phyloP scores from a whole-genome alignment of 441 rosid genomes.

The Pelargonium citronellum region DNA sequence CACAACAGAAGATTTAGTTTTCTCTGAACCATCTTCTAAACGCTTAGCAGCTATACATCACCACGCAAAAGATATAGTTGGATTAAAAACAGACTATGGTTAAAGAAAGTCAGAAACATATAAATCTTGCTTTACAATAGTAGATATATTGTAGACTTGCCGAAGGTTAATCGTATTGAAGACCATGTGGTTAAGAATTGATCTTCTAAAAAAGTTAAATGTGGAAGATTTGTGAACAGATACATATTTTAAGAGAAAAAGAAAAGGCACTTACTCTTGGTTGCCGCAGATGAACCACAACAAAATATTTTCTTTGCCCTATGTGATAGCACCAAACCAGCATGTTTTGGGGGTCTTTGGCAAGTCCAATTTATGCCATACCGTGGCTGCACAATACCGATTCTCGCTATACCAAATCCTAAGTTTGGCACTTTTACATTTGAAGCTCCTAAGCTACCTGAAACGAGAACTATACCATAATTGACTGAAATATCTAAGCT shows the following conservation, averaged over 20 bases:
- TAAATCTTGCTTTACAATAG: too few relatives aligned
- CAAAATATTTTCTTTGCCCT: constrained; percentile 30
- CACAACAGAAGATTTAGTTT: constrained; percentile 34
- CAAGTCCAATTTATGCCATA: constrained; percentile 29
- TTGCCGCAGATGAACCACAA: constrained; percentile 32
- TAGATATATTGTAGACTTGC: too few relatives aligned
- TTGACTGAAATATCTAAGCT: background rate
- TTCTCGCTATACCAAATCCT: constrained; percentile 31
- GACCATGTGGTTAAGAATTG: too few relatives aligned
- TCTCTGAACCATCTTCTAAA: constrained; percentile 15
- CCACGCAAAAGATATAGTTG: too few relatives aligned
- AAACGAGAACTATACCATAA: constrained; percentile 18
- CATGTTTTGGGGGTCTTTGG: constrained; percentile 32
- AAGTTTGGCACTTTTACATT: constrained; percentile 35
- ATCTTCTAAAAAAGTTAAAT: too few relatives aligned
- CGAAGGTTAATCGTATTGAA: too few relatives aligned
- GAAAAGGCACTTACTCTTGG: constrained; percentile 36
- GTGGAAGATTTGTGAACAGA: too few relatives aligned
- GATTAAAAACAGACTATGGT: too few relatives aligned
- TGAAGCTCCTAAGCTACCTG: constrained; percentile 65
- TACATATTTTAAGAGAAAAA: background rate
- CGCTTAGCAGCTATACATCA: too few relatives aligned
- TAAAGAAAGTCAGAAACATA: too few relatives aligned
- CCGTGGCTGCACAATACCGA: constrained; percentile 26
- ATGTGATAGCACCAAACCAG: constrained; percentile 34